Conservation (phyloP, 2,329 filamentous ascomycete species). For the Epichloe hybrida region DNA sequence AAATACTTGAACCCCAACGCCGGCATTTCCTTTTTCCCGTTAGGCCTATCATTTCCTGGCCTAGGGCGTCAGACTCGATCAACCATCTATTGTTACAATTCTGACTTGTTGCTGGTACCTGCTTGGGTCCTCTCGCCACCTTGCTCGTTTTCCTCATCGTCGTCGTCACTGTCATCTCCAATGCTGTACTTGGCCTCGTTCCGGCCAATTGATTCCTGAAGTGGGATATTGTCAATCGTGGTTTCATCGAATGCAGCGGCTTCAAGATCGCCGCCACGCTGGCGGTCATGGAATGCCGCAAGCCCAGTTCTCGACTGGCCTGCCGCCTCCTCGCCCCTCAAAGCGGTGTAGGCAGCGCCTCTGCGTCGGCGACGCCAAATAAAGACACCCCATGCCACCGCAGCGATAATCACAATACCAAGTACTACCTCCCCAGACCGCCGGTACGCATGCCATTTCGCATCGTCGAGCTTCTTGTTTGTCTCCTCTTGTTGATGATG, state of each 20-base stretch:
- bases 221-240: constrained; percentile 48
- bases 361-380: constrained; percentile 50
- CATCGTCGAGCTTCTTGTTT: constrained; percentile 61
- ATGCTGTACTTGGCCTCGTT: constrained; percentile 39
- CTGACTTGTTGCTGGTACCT: neutral
- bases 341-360: constrained; percentile 39
- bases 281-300: constrained; percentile 35
- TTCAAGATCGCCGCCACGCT: constrained; percentile 40
- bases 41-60: neutral
- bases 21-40: neutral
- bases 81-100: neutral
- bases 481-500: constrained; percentile 38
- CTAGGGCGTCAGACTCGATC: neutral
- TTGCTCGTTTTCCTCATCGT: constrained; percentile 16
- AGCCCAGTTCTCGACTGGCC: constrained; percentile 23
- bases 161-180: constrained; percentile 42
- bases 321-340: constrained; percentile 25
- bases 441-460: constrained; percentile 80
- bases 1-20: constrained; percentile 1
- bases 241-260: constrained; percentile 53
- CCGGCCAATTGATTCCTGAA: constrained; percentile 29
- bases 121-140: constrained; percentile 1
- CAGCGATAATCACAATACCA: constrained; percentile 64
- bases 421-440: constrained; percentile 77
- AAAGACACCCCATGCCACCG: constrained; percentile 60